Evolutionary conservation across 371 early-diverging fungal species (phyloP), one percentile per base, ranked within the genome.

Genomic region (Rhizopus stolonifer): DNA sequence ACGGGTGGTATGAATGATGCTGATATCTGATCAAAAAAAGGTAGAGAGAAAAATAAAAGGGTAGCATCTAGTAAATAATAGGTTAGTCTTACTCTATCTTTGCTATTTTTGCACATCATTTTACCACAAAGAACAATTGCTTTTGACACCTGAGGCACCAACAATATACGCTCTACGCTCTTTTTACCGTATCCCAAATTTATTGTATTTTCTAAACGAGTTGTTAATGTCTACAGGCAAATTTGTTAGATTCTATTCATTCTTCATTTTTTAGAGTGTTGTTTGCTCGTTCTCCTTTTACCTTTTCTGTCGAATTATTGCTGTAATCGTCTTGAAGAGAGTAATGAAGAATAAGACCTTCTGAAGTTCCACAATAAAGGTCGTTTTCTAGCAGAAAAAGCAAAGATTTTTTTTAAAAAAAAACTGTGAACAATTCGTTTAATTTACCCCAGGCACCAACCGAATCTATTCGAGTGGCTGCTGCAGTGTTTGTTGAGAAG

Each of bases 71-170:
- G n/a, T n/a, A 23, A 46, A 21, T 17, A 33, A 7, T 31, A 19
- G 29, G 8, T 19, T 47, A 33, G 25, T 33, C 31, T 33, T 47
- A 11, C 1, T 5, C 2, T 17, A 18, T 22, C 46, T 32, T 31
- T 34, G 14, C 10, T 22, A 0, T 36, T 25, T 2, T 14, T 33
- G 19, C 9, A 26, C 3, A 52, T 39, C 3, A 8, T 33, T 63
- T 66, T 86, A 85, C 92, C 92, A 44, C 85, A 82, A 7, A 86
- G 68, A 6, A 86, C 84, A 17, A 88, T 78, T 0, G 89, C 84
- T 52, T 83, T 80, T n/a, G 80, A 74, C n/a, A 90, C 83, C 34
- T 80, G 77, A 2, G 89, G 81, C 4, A 90, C 53, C 14, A 88
- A 82, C 54, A 87, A 59, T 17, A 92, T 80, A 7, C 71, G 66